These are phyloP conservation scores for Pyrenophora teres DNA, from an alignment of 2,329 filamentous ascomycete genomes.

Conservation along the genomic window DNA sequence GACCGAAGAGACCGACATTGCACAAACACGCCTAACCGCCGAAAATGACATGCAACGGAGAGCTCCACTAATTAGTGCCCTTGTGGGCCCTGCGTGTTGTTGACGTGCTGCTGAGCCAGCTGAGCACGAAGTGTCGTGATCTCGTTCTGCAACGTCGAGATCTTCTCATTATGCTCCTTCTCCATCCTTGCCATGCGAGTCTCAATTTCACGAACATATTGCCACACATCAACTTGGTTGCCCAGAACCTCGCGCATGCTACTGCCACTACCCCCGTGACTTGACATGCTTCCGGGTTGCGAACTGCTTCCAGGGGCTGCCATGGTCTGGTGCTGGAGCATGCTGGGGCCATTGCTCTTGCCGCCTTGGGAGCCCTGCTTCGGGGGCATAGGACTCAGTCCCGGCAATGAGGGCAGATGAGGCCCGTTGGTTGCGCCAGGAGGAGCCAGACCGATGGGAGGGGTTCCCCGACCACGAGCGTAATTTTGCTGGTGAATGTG, in stretches of 20 bases:
- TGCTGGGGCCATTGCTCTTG: conserved; percentile 44
- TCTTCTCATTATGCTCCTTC: conserved; percentile 54
- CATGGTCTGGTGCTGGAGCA: conserved; percentile 49
- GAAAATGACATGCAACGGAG: not conserved
- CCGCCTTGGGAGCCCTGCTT: conserved; percentile 40
- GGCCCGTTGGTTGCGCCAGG: conserved; percentile 50
- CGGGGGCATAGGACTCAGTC: conserved; percentile 44
- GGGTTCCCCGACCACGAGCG: conserved; percentile 59
- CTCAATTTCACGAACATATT: conserved; percentile 73
- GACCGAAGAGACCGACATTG: conserved; percentile 7
- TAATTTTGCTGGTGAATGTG: conserved; percentile 69
- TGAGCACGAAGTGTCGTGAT: conserved; percentile 47
- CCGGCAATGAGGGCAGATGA: conserved; percentile 51
- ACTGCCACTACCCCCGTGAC: conserved; percentile 62
- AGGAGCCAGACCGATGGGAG: conserved; percentile 53
- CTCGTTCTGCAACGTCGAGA: conserved; percentile 52
- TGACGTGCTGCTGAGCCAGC: conserved; percentile 44
- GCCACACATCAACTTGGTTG: conserved; percentile 64
- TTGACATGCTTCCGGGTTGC: conserved; percentile 57
- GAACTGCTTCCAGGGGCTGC: conserved; percentile 48
- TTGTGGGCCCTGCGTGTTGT: conserved; percentile 26
- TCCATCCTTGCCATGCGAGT: conserved; percentile 53
- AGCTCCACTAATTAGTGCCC: conserved; percentile 14
- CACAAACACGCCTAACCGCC: not conserved
- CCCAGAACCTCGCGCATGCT: conserved; percentile 71